These are phyloP conservation scores for Verticillium dahliae DNA, from an alignment of 2,329 filamentous ascomycete species.

Conservation along the genomic window DNA sequence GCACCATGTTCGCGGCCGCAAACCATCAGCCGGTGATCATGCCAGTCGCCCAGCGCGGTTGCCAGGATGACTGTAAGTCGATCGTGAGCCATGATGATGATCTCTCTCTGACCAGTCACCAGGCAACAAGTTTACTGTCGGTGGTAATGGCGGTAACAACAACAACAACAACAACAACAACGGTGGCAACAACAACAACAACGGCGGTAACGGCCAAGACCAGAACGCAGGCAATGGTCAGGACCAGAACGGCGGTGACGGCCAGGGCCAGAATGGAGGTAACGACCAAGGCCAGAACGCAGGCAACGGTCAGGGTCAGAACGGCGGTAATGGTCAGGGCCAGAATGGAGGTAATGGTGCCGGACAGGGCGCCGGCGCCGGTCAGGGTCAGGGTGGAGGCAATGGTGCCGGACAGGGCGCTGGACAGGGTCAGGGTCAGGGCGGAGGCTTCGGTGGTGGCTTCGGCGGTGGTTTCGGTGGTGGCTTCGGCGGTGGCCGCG, in stretches of 20 bases:
- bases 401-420: slow-evolving; percentile 7
- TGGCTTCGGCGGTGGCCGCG: slow-evolving; percentile 1
- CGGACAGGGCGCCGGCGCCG: slow-evolving; percentile 4
- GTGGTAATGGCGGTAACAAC: slow-evolving; percentile 11
- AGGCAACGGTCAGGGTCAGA: slow-evolving; percentile 1
- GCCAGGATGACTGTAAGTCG: slow-evolving; percentile 54
- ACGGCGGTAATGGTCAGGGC: slow-evolving; percentile 2
- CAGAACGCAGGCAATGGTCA: background rate
- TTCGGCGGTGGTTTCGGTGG: background rate
- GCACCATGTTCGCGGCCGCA: slow-evolving; percentile 55
- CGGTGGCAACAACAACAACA: slow-evolving; percentile 2
- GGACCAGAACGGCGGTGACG: background rate
- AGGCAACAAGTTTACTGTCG: slow-evolving; percentile 14
- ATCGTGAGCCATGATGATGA: background rate
- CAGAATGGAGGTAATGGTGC: slow-evolving; percentile 2
- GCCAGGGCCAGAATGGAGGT: background rate
- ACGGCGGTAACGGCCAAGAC: background rate
- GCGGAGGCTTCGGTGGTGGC: slow-evolving; percentile 6
- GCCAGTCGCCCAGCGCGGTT: slow-evolving; percentile 61
- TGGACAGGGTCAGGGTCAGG: background rate
- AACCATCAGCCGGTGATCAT: slow-evolving; percentile 63
- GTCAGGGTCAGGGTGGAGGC: background rate
- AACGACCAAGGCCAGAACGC: background rate
- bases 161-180: slow-evolving; percentile 13
- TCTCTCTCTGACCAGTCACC: background rate